Base-by-base conservation (phyloP, 768 basidiomycete genomes). In the Lactifluus volemus region DNA sequence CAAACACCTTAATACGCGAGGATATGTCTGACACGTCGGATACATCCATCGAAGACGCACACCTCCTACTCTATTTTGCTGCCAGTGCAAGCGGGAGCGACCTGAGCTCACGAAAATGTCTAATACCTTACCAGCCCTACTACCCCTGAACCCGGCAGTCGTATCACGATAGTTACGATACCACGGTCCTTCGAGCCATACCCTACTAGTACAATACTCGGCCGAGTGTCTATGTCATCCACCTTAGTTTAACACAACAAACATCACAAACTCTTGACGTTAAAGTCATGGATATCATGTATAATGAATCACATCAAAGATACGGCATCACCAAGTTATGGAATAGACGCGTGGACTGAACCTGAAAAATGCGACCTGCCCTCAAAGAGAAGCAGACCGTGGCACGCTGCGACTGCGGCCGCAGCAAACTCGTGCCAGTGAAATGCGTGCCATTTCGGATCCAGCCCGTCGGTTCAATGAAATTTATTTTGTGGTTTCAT, bases 41-140 rank as follows among this genome's bases (percentile, higher is more conserved):
- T 25, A 49, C 49, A 21, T 58, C 61, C 25, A 34, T 63, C 10
- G 61, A 63, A 63, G 30, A 63, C 21, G 61, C 61, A 14, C 61
- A 52, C n/a, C 29, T 63, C 6, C 47, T 63, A 3, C 61, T 63
- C 56, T 52, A 63, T 5, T 63, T 63, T 45, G 53, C 54, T n/a
- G 57, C 55, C 25, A 25, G n/a, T n/a, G n/a, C n/a, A n/a, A n/a
- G 36, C 41, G 52, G 53, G 56, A 41, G 10, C 51, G 52, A 34
- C 47, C 56, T 25, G 25, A 12, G 52, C 55, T 29, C 52, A 58
- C 19, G 4, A 41, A 17, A 45, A 52, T 58, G 55, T 63, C 55
- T 48, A 49, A 49, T 29, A 53, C 42, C 25, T 32, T 3, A 14
- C 47, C 17, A 11, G 38, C 38, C 36, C 34, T 30, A 17, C 29